A percentile compares a stretch with the other conserved stretches of the same genome.
Conservation (phyloP, 75 land plant species). For the Pinus tabuliformis region DNA sequence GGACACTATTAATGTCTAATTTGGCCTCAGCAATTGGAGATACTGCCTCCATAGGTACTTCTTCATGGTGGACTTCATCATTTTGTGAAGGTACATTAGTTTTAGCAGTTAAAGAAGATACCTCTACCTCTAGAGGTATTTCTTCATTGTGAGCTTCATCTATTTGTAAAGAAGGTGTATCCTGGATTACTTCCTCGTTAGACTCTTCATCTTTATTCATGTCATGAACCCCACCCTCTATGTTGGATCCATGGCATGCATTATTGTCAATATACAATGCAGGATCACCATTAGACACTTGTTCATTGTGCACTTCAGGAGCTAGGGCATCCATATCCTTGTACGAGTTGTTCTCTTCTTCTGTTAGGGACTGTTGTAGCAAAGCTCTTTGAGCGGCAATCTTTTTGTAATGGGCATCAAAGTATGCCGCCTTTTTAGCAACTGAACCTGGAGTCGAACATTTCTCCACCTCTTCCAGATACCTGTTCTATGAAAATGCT, state of each 20-base stretch:
- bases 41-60: neutral
- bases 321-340: no score
- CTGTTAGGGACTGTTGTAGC: no score
- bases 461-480: slow-evolving; percentile 41
- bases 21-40: neutral
- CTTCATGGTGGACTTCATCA: neutral
- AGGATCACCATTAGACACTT: neutral
- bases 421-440: slow-evolving; percentile 41
- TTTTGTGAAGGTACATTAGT: neutral
- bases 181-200: neutral
- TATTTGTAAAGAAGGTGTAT: neutral
- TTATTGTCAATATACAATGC: neutral
- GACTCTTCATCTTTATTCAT: neutral
- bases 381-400: neutral
- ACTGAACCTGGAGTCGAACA: slow-evolving; percentile 39
- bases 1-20: neutral
- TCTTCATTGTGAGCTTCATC: neutral
- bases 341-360: no score
- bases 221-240: neutral
- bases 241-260: neutral
- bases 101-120: neutral
- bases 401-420: slow-evolving; percentile 33
- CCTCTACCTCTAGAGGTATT: neutral
- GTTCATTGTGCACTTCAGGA: no score
- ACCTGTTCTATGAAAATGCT: slow-evolving; percentile 28